Conservation (phyloP, 257 asterid genomes). For the Solanum appendiculatum region DNA sequence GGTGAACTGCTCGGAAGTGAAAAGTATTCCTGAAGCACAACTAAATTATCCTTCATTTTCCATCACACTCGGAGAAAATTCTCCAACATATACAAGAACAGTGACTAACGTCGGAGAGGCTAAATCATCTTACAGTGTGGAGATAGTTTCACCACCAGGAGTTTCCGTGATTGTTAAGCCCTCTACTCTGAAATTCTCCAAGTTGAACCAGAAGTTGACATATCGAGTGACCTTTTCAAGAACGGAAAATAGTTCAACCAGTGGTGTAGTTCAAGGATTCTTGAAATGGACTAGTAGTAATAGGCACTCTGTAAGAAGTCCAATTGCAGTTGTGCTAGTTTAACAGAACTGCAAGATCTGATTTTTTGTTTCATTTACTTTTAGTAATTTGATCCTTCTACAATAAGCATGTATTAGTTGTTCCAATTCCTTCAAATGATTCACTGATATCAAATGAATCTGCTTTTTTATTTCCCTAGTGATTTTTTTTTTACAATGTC, state of each 20-base stretch:
- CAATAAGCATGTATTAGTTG: neutral
- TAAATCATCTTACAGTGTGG: neutral
- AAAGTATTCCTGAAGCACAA: neutral
- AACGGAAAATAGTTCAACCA: neutral
- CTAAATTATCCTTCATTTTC: neutral
- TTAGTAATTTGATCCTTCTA: neutral
- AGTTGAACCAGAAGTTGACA: neutral
- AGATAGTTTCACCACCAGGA: slow-evolving; percentile 8
- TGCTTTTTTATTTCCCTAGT: neutral
- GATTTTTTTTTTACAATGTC: neutral
- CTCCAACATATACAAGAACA: slow-evolving; percentile 4
- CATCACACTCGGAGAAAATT: neutral
- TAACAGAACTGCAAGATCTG: neutral
- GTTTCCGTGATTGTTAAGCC: neutral
- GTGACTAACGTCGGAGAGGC: slow-evolving; percentile 12
- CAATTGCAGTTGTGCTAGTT: neutral
- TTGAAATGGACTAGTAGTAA: slow-evolving; percentile 7
- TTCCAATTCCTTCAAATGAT: neutral
- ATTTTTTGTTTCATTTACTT: neutral
- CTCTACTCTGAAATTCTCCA: neutral
- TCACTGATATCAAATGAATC: neutral
- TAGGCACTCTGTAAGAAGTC: slow-evolving; percentile 1
- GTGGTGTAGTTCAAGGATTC: neutral
- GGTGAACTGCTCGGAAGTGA: neutral
- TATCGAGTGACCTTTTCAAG: neutral